Base-by-base conservation (phyloP, 164 flowering plant species). In the Berberis vulgaris region DNA sequence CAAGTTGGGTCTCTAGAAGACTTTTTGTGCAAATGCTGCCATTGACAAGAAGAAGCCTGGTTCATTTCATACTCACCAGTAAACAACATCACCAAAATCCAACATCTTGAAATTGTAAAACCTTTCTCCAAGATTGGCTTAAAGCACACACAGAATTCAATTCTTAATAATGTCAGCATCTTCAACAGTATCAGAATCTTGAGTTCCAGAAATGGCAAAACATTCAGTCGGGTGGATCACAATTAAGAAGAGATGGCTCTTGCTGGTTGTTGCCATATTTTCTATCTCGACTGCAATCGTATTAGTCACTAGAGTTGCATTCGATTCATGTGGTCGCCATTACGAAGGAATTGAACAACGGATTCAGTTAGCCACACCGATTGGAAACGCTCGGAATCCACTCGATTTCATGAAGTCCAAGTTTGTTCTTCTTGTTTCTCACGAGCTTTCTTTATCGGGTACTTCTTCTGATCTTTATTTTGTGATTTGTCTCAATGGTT, bases 391-490 rank as follows among this genome's bases (percentile, higher is more conserved):
- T 6, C 62, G 73, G 26, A 26, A 26, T 26, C 91, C 89, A 7
- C 88, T 89, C 40, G 64, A 43, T 52, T 89, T 87, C 81, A 86
- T 89, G 94, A 84, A 78, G 75, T 87, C 97, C 12, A 89, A 82
- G 87, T 83, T 83, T 41, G 90, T 86, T 49, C 84, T 87, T 7
- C 59, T 89, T 59, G 97, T 89, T 43, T 89, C 97, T 7, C 97
- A 89, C 54, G 94, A 89, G 71, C 91, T 87, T 45, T 86, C 97
- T 11, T 83, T 89, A 52, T 86, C 96, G 8, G 96, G 96, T 89
- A 80, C 55, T 26, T 26, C 26, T 26, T 26, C 26, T 26, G 26
- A 26, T 26, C 26, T 26, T 26, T 26, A 26, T 26, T 26, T 26
- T 26, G 26, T 26, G 26, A 26, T 26, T 26, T 26, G 26, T 26